phyloP scores from a whole-genome alignment of 2,329 filamentous ascomycete species.

The Claviceps arundinis region DNA sequence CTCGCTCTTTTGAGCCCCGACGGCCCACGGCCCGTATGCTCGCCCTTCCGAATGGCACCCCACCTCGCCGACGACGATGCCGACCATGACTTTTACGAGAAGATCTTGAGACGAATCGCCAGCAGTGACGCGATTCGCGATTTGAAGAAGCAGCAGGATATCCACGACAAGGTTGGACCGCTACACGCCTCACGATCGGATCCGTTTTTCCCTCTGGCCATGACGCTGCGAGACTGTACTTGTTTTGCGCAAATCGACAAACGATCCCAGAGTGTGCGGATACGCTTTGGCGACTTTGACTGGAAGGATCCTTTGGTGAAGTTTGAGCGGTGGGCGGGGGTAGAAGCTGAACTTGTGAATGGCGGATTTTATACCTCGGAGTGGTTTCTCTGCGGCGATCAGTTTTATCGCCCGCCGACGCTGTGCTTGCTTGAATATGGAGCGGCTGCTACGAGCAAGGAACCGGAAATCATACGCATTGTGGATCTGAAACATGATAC shows the following conservation, averaged over 20 bases:
- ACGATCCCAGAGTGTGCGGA: constrained; percentile 26
- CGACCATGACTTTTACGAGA: constrained; percentile 15
- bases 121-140: constrained; percentile 22
- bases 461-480: constrained; percentile 11
- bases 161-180: constrained; percentile 30
- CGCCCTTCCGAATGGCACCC: constrained; percentile 27
- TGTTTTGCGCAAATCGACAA: constrained; percentile 50
- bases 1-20: constrained; percentile 46
- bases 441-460: constrained; percentile 1
- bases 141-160: constrained; percentile 24
- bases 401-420: constrained; percentile 23
- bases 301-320: constrained; percentile 58
- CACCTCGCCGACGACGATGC: constrained; percentile 17
- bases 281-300: constrained; percentile 63
- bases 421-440: constrained; percentile 14
- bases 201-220: constrained; percentile 49
- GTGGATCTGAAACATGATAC: constrained; percentile 2
- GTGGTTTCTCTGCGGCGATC: constrained; percentile 20
- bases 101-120: constrained; percentile 16
- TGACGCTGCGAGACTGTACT: constrained; percentile 72
- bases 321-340: constrained; percentile 51
- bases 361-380: constrained; percentile 54
- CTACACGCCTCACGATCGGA: constrained; percentile 27
- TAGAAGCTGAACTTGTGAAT: constrained; percentile 49
- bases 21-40: constrained; percentile 28